These are phyloP conservation scores for Nepenthes gracilis DNA, from an alignment of 148 eudicot species.

Conservation along the genomic window DNA sequence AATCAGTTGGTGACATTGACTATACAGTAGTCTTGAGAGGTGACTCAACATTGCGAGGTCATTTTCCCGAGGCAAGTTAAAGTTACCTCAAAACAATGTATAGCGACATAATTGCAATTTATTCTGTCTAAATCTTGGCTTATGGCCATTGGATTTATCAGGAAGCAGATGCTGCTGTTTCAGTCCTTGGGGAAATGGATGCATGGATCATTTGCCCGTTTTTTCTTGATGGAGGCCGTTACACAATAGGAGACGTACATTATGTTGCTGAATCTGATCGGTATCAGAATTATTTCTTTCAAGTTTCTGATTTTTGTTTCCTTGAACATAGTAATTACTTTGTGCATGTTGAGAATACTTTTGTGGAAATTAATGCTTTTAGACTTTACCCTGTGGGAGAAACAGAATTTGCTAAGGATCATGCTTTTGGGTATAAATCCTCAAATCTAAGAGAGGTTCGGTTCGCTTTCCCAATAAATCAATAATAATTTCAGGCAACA, in stretches of 20 bases:
- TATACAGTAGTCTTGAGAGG: conserved; percentile 92
- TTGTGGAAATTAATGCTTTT: conserved; percentile 8
- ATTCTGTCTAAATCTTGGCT: conserved; percentile 2
- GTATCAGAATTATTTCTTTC: conserved; percentile 17
- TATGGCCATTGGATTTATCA: conserved; percentile 19
- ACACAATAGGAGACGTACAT: conserved; percentile 78
- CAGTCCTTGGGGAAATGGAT: conserved; percentile 87
- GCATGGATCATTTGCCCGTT: conserved; percentile 98
- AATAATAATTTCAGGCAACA: too few relatives aligned
- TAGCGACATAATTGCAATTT: neutral
- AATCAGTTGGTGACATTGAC: conserved; percentile 40
- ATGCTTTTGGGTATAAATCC: conserved; percentile 87
- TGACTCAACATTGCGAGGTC: conserved; percentile 94
- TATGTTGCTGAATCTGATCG: conserved; percentile 89
- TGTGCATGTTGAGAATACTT: neutral
- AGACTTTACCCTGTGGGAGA: conserved; percentile 99
- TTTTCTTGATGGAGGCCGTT: conserved; percentile 98
- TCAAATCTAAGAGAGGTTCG: conserved; percentile 89
- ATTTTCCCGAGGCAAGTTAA: conserved; percentile 84
- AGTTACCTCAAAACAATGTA: neutral
- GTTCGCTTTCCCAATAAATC: neutral
- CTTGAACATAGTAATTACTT: conserved; percentile 1
- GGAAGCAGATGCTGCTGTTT: conserved; percentile 97
- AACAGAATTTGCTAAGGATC: conserved; percentile 96
- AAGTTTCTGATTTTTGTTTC: neutral